These are phyloP conservation scores for Colletotrichum sp. DNA, from an alignment of 2,329 filamentous ascomycete genomes.

Conservation along the genomic window DNA sequence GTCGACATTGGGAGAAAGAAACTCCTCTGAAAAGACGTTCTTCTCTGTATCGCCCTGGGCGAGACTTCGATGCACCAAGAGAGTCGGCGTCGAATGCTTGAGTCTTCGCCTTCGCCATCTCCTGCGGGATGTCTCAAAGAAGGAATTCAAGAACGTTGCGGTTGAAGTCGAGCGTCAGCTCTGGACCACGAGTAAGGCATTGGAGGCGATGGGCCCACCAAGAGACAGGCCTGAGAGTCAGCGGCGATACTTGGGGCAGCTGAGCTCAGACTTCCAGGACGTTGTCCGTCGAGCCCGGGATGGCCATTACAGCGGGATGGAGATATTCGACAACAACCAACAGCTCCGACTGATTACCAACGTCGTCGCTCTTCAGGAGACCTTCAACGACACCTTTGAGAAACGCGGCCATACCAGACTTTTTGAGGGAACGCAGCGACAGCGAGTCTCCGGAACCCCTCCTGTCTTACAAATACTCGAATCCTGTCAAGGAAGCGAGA, in stretches of 20 bases:
- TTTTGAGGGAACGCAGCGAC: neutral
- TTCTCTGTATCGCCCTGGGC: constrained; percentile 43
- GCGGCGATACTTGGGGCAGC: constrained; percentile 35
- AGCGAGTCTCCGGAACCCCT: neutral
- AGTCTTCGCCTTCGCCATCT: neutral
- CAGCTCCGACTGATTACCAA: constrained; percentile 41
- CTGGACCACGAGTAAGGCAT: neutral
- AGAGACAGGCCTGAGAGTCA: constrained; percentile 33
- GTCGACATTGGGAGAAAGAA: constrained; percentile 34
- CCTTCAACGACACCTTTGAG: constrained; percentile 33
- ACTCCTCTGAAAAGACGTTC: constrained; percentile 38
- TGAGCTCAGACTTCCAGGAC: constrained; percentile 35
- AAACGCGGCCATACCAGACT: constrained; percentile 22
- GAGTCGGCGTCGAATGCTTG: neutral
- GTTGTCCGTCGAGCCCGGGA: constrained; percentile 36
- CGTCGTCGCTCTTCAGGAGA: constrained; percentile 40
- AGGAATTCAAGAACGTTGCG: constrained; percentile 6
- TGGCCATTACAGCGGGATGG: constrained; percentile 36
- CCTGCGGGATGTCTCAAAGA: constrained; percentile 37
- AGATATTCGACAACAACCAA: constrained; percentile 29
- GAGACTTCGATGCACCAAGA: constrained; percentile 5
- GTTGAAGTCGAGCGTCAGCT: neutral
- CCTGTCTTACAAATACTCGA: neutral
- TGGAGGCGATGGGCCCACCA: constrained; percentile 34
- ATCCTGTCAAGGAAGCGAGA: neutral